Evolutionary conservation across 1,139 yeast species (phyloP), one percentile per base, ranked within the genome.

Genomic region (Suhomyces chickasaworum): DNA sequence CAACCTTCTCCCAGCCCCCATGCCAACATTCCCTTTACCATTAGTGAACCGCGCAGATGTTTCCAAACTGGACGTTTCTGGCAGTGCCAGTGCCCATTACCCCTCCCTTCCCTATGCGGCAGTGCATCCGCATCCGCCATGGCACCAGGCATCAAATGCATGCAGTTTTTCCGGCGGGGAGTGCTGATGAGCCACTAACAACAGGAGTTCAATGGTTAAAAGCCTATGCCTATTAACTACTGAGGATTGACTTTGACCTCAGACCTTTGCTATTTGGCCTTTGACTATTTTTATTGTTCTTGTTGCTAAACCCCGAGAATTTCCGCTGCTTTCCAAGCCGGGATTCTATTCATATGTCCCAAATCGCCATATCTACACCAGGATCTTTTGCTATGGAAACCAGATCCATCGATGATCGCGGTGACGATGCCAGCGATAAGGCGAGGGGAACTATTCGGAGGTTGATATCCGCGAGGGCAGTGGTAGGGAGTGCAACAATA

Each of bases 101-200:
- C 37, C 37, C 29, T 22, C 37, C 12, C 16, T 7, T n/a, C 37
- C 37, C 29, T 23, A 35, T 21, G 25, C 25, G 27, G 37, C 18
- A 22, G 29, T 35, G 37, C 25, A n/a, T 15, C 27, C 37, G 37
- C 25, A n/a, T 15, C 27, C 37, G 37, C 29, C 29, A 25, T 25
- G 29, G 29, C n/a, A n/a, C 27, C 37, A 6, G 12, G 9, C 17
- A 17, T 23, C 37, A 35, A 21, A 20, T 18, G 15, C 8, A 4
- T 21, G 10, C 37, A 35, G 37, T 35, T 35, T 35, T 35, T 35
- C 37, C 37, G 37, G 37, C 37, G 37, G 37, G 37, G 37, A 18
- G 15, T 33, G 21, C 22, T 20, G 22, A 7, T 20, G 4, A 20
- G 22, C 22, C 22, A 20, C 22, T 20, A 7, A 7, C 22, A 20